Conservation (phyloP, 306 rosid species). For the Ormosia semicastrata region DNA sequence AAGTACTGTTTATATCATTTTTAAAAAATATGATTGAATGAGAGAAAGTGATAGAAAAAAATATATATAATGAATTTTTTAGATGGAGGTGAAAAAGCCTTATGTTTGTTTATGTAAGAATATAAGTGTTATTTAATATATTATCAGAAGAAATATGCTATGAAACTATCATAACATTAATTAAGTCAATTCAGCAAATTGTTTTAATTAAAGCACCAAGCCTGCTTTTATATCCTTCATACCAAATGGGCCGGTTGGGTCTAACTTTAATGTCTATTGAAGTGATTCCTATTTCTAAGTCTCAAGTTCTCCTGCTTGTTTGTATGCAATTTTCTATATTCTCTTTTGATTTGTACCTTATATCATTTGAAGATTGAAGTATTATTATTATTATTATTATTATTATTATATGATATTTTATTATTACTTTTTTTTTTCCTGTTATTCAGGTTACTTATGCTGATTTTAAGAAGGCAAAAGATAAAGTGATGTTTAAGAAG, state of each 20-base stretch:
- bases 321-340: background rate
- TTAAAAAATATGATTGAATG: no score
- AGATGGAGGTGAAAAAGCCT: no score
- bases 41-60: no score
- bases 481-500: conserved; percentile 99
- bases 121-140: no score
- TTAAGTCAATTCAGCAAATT: background rate
- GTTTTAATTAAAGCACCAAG: conserved; percentile 10
- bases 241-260: background rate
- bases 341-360: background rate
- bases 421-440: background rate
- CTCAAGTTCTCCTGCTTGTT: conserved; percentile 1
- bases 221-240: conserved; percentile 1
- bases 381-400: no score
- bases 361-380: background rate
- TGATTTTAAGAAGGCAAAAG: conserved; percentile 96
- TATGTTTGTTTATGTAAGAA: no score
- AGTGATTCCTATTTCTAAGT: background rate
- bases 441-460: conserved; percentile 63
- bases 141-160: background rate
- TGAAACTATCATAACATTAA: background rate
- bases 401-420: background rate
- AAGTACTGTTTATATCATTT: no score
- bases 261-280: background rate
- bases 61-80: no score